These are phyloP conservation scores for Hygrophila difformis DNA, from an alignment of 257 asterid genomes.

Conservation along the genomic window DNA sequence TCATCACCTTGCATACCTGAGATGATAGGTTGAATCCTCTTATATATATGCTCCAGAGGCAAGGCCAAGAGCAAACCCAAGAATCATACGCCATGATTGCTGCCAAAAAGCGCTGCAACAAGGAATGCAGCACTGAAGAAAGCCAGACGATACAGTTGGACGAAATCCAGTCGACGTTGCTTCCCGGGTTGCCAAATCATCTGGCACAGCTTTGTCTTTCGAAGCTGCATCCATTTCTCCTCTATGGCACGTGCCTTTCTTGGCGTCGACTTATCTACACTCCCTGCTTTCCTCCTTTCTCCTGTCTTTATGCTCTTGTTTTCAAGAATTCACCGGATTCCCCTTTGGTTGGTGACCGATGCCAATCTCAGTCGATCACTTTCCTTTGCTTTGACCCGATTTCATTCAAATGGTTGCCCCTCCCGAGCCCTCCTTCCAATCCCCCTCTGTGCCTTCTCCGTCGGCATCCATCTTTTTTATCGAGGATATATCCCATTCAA, in stretches of 20 bases:
- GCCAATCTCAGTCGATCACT: background rate
- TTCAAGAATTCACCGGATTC: too few relatives aligned
- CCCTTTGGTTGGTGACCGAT: too few relatives aligned
- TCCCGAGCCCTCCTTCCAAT: conserved; percentile 38
- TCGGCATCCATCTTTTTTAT: conserved; percentile 57
- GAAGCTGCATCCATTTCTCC: conserved; percentile 38
- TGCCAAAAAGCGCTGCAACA: too few relatives aligned
- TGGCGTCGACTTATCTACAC: conserved; percentile 67
- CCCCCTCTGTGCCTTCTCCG: conserved; percentile 33
- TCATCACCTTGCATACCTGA: too few relatives aligned
- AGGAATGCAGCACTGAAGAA: too few relatives aligned
- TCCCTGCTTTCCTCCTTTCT: conserved; percentile 44
- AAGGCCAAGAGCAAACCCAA: too few relatives aligned
- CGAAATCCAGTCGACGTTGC: conserved; percentile 4
- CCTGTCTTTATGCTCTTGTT: conserved; percentile 29
- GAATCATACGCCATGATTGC: too few relatives aligned
- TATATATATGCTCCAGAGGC: too few relatives aligned
- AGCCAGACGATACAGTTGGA: too few relatives aligned
- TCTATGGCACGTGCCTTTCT: conserved; percentile 41
- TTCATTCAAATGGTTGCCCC: conserved; percentile 45
- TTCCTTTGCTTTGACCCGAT: conserved; percentile 54
- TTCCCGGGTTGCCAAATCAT: conserved; percentile 70
- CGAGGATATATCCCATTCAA: conserved; percentile 58
- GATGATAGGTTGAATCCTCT: too few relatives aligned
- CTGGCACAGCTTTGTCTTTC: conserved; percentile 49